Conservation (phyloP, 192 early-diverging fungal species). For the Coemansia sp. region DNA sequence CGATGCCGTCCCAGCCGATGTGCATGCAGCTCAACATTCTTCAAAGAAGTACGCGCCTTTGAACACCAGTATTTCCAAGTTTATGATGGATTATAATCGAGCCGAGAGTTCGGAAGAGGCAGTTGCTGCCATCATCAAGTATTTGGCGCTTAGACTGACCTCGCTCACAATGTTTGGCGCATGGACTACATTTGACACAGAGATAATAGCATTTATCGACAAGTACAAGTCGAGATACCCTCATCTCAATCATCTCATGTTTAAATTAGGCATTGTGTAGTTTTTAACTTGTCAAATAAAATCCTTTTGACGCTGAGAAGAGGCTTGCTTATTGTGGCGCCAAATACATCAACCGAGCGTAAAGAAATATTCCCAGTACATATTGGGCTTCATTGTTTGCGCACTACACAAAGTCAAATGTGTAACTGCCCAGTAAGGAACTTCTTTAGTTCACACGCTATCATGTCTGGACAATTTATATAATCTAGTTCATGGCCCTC, state of each 20-base stretch:
- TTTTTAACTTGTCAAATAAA: neutral
- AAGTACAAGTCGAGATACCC: conserved; percentile 6
- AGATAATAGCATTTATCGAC: conserved; percentile 4
- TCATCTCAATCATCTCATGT: neutral
- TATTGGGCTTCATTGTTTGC: neutral
- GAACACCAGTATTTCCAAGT: neutral
- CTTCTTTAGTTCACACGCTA: too few relatives aligned
- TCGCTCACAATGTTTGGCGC: conserved; percentile 10
- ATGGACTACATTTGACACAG: conserved; percentile 5
- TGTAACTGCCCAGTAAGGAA: neutral
- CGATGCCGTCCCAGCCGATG: conserved; percentile 3
- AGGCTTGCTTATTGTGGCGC: conserved; percentile 7
- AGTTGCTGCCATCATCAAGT: conserved; percentile 4
- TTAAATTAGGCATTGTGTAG: conserved; percentile 5
- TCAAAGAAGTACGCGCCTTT: neutral
- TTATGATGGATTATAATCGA: conserved; percentile 14
- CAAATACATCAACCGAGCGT: neutral
- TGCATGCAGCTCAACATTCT: neutral
- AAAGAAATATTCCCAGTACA: neutral
- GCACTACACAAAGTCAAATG: conserved; percentile 1
- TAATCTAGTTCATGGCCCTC: too few relatives aligned
- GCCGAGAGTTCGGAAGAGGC: neutral
- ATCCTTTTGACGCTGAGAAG: neutral
- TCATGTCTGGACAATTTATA: too few relatives aligned
- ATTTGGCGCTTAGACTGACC: conserved; percentile 5